Evolutionary conservation across 192 early-diverging fungal genomes (phyloP), one percentile per base, ranked within the genome.

Genomic region (Rhizophagus prolifer): DNA sequence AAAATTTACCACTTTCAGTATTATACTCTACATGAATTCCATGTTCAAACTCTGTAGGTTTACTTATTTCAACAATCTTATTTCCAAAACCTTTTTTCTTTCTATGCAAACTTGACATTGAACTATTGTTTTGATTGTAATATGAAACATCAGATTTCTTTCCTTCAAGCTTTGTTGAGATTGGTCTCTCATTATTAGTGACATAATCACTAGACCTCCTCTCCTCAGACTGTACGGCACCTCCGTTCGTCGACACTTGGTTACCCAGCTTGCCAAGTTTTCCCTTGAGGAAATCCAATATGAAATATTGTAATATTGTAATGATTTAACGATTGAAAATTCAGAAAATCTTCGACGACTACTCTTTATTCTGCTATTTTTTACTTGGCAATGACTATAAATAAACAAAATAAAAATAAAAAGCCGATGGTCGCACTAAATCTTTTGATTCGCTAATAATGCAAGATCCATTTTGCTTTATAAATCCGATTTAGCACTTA

Each of bases 1-100:
- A 84, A 36, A 84, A 88, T 77, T 86, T 88, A 41, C 85, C 84
- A 58, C 80, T 83, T 34, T 85, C 78, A 26, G 66, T 77, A 65
- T 88, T 85, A 70, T 83, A 88, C 47, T 86, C 87, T 10, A 88
- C 87, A 79, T 88, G 87, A 71, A 88, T 86, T 2, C 87, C 87
- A 66, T 88, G 87, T 71, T 88, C 85, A 46, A 88, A 82, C 58
- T 84, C 82, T 0, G 87, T 88, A 9, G 87, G 87, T 26, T 85
- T 85, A 44, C 87, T 79, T 34, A 88, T 88, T 76, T 83, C 83
- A 62, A 86, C 67, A 78, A 86, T 82, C 59, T 82, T 85, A 69
- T 85, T 83, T 9, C 76, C 54, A 65, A 79, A 81, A 3, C 28
- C 71, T 63, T 86, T 82, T 62, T 72, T 72, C 58, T 72, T 72